Percentiles rank a stretch among this genome's conserved stretches.
phyloP scores from a whole-genome alignment of 2,329 filamentous ascomycete genomes.

The Xylaria sp. region DNA sequence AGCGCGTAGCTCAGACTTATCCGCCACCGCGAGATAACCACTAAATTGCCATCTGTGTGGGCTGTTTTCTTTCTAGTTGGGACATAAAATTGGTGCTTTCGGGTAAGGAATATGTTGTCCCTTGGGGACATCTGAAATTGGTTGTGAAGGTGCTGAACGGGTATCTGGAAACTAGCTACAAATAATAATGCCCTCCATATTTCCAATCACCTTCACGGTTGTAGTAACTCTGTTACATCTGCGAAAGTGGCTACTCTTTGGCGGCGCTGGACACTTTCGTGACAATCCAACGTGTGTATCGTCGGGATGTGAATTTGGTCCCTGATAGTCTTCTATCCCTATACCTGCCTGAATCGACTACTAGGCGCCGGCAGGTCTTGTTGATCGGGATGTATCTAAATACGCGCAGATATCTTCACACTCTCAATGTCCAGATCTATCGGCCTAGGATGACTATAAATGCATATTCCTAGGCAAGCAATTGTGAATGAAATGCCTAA shows the following conservation, averaged over 20 bases:
- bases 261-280: background rate
- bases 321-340: too few species aligned
- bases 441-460: too few species aligned
- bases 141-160: background rate
- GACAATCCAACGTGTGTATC: background rate
- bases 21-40: conserved; percentile 58
- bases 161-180: background rate
- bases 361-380: background rate
- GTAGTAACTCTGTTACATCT: background rate
- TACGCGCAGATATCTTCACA: background rate
- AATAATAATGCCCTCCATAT: background rate
- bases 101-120: background rate
- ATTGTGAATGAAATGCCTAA: background rate
- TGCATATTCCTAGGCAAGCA: background rate
- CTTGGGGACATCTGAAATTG: background rate
- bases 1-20: conserved; percentile 56
- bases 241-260: background rate
- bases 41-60: conserved; percentile 36
- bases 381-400: background rate
- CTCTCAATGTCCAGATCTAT: background rate
- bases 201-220: background rate
- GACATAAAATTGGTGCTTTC: background rate
- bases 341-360: background rate
- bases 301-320: background rate
- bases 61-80: background rate